Evolutionary conservation across 75 land plant species (phyloP).

Genomic region (Picea glauca): DNA sequence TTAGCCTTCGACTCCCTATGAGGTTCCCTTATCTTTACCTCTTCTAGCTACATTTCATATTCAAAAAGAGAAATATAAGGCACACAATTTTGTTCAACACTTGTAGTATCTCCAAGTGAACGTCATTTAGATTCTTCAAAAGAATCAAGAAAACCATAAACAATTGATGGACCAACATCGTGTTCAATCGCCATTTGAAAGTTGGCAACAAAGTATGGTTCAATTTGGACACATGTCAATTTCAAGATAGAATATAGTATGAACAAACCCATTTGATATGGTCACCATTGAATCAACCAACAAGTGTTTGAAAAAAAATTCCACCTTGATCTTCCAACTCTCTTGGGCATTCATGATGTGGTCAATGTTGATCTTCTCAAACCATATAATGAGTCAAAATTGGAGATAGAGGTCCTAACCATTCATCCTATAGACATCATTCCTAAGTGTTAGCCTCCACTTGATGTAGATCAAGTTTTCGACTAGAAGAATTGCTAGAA

Average conservation of each 20-base stretch:
- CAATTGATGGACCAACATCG: neutral
- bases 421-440: no score
- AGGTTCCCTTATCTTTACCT: neutral
- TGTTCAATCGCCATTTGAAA: neutral
- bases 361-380: no score
- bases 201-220: neutral
- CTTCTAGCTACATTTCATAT: neutral
- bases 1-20: neutral
- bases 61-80: neutral
- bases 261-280: no score
- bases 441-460: no score
- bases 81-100: neutral
- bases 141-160: neutral
- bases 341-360: no score
- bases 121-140: neutral
- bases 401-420: no score
- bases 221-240: neutral
- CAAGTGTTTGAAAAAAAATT: neutral
- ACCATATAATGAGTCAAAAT: no score
- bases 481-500: no score
- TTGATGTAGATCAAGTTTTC: no score
- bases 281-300: no score
- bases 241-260: neutral
- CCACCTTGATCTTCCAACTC: neutral
- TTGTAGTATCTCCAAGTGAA: neutral